Evolutionary conservation across 2,329 filamentous ascomycete species (phyloP), one percentile per base, ranked within the genome.

Genomic region (Penicillium griseofulvum): DNA sequence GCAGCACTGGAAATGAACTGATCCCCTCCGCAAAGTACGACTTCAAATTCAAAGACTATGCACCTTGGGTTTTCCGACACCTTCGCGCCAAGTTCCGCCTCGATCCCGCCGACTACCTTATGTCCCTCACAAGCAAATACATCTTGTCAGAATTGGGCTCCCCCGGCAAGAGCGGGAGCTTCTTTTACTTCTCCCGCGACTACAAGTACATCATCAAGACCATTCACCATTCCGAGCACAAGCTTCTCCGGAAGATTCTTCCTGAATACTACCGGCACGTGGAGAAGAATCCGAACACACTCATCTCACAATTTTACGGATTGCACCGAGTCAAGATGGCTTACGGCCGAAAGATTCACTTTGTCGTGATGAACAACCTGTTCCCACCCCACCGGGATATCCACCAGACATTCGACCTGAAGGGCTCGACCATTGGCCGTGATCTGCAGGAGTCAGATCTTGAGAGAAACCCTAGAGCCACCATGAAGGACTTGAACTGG

Each of bases 201-300:
- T 99, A 99, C 82, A 97, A 97, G 77, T 99, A 99, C 77, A 99
- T 99, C 76, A 99, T 99, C 83, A 99, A 99, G 78, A 99, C 94
- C 22, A 97, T 99, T 64, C 94, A 99, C 72, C 94, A 97, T 68
- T 86, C 86, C 65, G 94, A 99, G 61, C 78, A 80, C 65, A 80
- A 80, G 61, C 62, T 80, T 33, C 65, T 80, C 22, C 72, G 77
- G 52, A 78, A 71, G 64, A 79, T 80, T n/a, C 69, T 81, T 28
- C 90, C 88, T 70, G 90, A 97, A 58, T 99, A 99, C 76, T 97
- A 97, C 77, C 81, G 89, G 54, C 94, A 99, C 71, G 91, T 97
- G 62, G 86, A 87, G 66, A 84, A 91, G 52, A 97, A 99, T 74
- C 94, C 94, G 7, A 96, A 99, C 75, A 99, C 95, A 0, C 82